Percentiles rank a stretch among this genome's conserved stretches.
phyloP scores from a whole-genome alignment of 2,329 filamentous ascomycete species.

The Botrytis squamosa region DNA sequence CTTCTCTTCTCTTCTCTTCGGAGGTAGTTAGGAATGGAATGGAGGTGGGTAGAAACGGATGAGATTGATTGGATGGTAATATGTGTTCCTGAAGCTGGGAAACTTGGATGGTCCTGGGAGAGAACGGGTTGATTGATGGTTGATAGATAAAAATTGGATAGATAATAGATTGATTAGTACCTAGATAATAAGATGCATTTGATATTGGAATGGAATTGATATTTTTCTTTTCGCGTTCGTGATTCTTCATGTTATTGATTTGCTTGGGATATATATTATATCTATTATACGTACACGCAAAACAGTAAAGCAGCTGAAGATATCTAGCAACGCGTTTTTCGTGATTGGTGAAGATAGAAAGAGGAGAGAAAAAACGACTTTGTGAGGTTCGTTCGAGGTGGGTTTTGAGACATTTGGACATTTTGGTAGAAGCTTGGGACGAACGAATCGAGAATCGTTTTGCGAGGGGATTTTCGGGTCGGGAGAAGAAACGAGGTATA shows the following conservation, averaged over 20 bases:
- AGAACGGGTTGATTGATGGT: not conserved
- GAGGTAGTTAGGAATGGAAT: not conserved
- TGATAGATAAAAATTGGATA: not conserved
- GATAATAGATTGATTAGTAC: not conserved
- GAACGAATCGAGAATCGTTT: not conserved
- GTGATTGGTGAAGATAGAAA: not conserved
- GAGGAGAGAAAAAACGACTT: not conserved
- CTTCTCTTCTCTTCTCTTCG: not conserved
- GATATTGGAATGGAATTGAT: not conserved
- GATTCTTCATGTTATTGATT: not conserved
- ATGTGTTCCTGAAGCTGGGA: slow-evolving; percentile 2
- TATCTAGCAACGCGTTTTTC: not conserved
- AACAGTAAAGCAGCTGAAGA: not conserved
- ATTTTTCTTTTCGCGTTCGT: not conserved
- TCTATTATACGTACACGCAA: not conserved
- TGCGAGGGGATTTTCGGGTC: not conserved
- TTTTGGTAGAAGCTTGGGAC: slow-evolving; percentile 17
- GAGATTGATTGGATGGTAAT: not conserved
- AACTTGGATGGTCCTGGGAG: slow-evolving; percentile 2
- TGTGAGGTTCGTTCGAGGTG: not conserved
- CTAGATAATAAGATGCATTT: slow-evolving; percentile 4
- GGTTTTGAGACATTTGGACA: slow-evolving; percentile 18
- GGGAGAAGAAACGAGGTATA: not conserved
- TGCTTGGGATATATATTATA: not conserved
- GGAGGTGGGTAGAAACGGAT: not conserved